Evolutionary conservation across 306 rosid genomes (phyloP).

Genomic region (Fragaria iinumae): DNA sequence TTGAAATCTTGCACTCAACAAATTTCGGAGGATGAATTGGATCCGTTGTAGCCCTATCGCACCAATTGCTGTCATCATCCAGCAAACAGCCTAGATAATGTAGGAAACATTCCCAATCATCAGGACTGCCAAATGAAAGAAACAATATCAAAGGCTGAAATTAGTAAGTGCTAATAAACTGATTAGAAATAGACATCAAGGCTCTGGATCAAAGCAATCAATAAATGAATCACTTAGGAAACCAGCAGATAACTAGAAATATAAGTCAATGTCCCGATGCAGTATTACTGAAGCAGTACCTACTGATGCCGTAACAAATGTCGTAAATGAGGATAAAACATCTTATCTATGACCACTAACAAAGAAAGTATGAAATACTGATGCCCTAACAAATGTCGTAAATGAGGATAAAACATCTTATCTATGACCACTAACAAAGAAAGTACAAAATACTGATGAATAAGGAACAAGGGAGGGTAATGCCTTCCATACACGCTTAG

Average conservation of each 20-base stretch:
- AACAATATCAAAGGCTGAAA: slow-evolving; percentile 30
- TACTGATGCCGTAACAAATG: neutral
- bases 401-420: neutral
- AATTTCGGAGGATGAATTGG: slow-evolving; percentile 58
- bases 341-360: neutral
- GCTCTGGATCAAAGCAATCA: neutral
- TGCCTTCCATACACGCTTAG: neutral
- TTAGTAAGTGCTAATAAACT: neutral
- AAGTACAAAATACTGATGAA: neutral
- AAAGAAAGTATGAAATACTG: neutral
- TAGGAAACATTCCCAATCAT: slow-evolving; percentile 95
- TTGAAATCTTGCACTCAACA: slow-evolving; percentile 63
- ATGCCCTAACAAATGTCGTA: neutral
- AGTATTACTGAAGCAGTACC: neutral
- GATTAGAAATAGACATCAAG: neutral
- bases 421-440: neutral
- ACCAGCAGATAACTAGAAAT: neutral
- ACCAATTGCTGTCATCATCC: slow-evolving; percentile 87
- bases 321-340: neutral
- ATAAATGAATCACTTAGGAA: neutral
- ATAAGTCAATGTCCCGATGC: neutral
- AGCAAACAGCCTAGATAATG: slow-evolving; percentile 91
- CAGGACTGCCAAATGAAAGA: slow-evolving; percentile 78
- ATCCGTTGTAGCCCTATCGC: slow-evolving; percentile 41
- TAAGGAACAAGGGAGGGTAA: neutral